phyloP scores from a whole-genome alignment of 1,284 basidiomycete species.

The Trichosporon sp. region DNA sequence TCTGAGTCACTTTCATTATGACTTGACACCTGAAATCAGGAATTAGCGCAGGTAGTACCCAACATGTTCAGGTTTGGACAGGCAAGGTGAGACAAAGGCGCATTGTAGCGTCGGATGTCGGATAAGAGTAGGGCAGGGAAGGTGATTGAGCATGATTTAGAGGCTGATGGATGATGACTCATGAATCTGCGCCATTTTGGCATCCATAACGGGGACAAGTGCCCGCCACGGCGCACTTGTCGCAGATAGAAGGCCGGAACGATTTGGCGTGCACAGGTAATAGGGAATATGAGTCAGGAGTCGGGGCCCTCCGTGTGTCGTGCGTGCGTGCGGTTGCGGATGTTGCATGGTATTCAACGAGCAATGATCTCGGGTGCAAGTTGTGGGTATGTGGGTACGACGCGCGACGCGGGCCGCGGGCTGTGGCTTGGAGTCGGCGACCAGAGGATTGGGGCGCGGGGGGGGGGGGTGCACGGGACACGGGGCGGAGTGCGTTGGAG shows the following conservation, averaged over 20 bases:
- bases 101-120: neutral
- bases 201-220: neutral
- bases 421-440: neutral
- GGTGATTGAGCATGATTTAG: neutral
- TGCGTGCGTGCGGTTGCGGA: neutral
- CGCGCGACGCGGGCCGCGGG: no score
- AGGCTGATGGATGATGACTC: constrained; percentile 1
- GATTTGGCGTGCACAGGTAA: neutral
- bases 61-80: neutral
- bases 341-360: neutral
- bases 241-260: neutral
- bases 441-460: neutral
- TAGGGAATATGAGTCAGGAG: neutral
- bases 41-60: neutral
- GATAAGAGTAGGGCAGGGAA: neutral
- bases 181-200: neutral
- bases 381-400: no score
- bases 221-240: neutral
- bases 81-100: constrained; percentile 3
- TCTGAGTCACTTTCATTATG: neutral
- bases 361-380: no score
- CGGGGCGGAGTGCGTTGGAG: neutral
- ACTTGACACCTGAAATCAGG: no score
- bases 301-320: neutral
- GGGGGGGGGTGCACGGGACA: neutral